Base-by-base conservation (phyloP, 371 early-diverging fungal species). In the Nematocida minor region DNA sequence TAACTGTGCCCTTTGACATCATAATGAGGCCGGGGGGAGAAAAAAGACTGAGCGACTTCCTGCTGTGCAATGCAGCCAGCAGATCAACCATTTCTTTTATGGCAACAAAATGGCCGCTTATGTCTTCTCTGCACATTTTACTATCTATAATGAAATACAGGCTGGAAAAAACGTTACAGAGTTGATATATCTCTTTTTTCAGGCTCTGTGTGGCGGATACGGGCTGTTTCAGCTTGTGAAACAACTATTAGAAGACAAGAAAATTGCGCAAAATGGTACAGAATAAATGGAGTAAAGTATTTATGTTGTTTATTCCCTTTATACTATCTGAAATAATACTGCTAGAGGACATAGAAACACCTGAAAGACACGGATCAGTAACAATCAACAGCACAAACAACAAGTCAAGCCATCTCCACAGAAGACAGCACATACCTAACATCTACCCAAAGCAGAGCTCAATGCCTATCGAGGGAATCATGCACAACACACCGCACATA, bases 11-110 rank as follows among this genome's bases (percentile, higher is more conserved):
- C 82, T 87, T 40, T 64, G 97, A 98, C 82, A 87, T 98, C n/a
- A 83, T 96, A 55, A 88, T 98, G 36, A 88, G 99, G 64, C 96
- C 99, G 1, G 92, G 93, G 7, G 96, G 96, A 9, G 96, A 96
- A 85, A 90, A 90, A 18, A 88, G 99, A 22, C 86, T 98, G 47
- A 93, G 93, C 79, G 96, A 97, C 84, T 98, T 93, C 83, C 83
- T 98, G 86, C 86, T 97, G 46, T 94, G 94, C 92, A 96, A 96
- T 87, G 89, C 87, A 60, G 69, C 80, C 41, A 66, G 36, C 31
- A 69, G 80, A 20, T 38, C 80, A 16, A 67, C 42, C 16, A 27
- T 83, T 31, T 55, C 46, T 46, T 86, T 83, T 46, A 41, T 83
- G 20, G 60, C 74, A 31, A n/a, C 51, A 4, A 62, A 81, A 9